Base-by-base conservation (phyloP, 2,329 filamentous ascomycete species). In the Amphichorda felina region DNA sequence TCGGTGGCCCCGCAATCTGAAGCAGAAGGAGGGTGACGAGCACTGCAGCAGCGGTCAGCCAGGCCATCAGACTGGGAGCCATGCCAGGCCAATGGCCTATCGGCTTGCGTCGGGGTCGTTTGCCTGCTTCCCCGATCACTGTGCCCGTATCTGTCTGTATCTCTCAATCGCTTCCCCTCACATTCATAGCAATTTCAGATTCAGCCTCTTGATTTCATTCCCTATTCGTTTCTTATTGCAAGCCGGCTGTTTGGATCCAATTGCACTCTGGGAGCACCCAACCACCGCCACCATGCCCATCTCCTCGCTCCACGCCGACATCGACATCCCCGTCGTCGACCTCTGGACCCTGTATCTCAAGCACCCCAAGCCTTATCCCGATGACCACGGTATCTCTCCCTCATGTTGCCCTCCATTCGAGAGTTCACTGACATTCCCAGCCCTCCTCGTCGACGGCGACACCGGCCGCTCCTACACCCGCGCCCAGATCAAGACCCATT, bases 311-410 rank as follows among this genome's bases (percentile, higher is more conserved):
- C 85, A 78, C 50, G 66, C 75, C 1, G 55, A 66, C 7, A 49
- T 91, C 26, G 64, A 77, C 15, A 78, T 94, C 28, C 87, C 88
- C 0, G 61, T 80, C 45, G 59, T 79, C 37, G 86, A 93, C 54
- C 53, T 94, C 33, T 94, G 84, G 83, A 69, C 68, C 1, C 77
- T 87, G 39, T 61, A 93, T 31, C 87, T 94, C 49, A 79, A 87
- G 46, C 64, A 36, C 70, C 38, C 76, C 73, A 44, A 66, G 80
- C 44, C 74, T 61, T 93, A 74, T 48, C 66, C 79, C 1, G 79
- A 87, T 44, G 68, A 83, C 48, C 85, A 89, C 64, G 70, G 84
- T 86, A 58, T 37, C 59, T 45, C 18, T 41, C 37, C 33, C 29
- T 35, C 8, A 24, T 17, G 21, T 9, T 11, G 18, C 14, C 16